These are phyloP conservation scores for Silene vulgaris DNA, from an alignment of 179 eudicot genomes.

Conservation along the genomic window DNA sequence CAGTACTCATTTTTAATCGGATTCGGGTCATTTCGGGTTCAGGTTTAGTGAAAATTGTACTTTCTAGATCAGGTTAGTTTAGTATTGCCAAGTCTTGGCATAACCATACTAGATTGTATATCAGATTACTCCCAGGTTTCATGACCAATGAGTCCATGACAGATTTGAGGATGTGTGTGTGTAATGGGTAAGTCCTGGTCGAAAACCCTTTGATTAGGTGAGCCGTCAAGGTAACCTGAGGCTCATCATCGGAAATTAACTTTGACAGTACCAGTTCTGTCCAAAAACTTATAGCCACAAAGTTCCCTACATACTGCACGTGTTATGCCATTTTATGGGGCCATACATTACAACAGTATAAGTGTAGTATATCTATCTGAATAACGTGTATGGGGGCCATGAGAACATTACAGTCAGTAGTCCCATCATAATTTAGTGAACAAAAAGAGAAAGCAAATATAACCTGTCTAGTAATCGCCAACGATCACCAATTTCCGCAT, in stretches of 20 bases:
- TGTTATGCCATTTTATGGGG: neutral
- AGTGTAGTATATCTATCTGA: neutral
- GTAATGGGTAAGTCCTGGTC: too few species aligned
- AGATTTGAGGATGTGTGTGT: too few species aligned
- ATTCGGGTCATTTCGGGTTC: too few species aligned
- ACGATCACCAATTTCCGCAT: slow-evolving; percentile 84
- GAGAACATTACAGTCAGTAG: neutral
- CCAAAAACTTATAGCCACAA: neutral
- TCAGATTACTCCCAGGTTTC: too few species aligned
- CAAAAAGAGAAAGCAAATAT: neutral
- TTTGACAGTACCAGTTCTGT: neutral
- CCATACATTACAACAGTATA: neutral
- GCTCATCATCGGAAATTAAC: neutral
- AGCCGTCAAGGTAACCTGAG: neutral
- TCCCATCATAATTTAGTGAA: neutral
- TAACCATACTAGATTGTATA: too few species aligned
- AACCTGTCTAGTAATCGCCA: slow-evolving; percentile 93
- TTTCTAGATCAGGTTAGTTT: too few species aligned
- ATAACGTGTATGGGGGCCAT: neutral
- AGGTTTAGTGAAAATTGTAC: too few species aligned
- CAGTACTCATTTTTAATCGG: too few species aligned
- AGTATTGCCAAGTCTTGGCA: too few species aligned
- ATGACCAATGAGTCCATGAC: too few species aligned
- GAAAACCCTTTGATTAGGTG: too few species aligned
- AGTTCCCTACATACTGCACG: neutral